These are phyloP conservation scores for Cyberlindnera maritima DNA, from an alignment of 805 yeast species.

Conservation along the genomic window DNA sequence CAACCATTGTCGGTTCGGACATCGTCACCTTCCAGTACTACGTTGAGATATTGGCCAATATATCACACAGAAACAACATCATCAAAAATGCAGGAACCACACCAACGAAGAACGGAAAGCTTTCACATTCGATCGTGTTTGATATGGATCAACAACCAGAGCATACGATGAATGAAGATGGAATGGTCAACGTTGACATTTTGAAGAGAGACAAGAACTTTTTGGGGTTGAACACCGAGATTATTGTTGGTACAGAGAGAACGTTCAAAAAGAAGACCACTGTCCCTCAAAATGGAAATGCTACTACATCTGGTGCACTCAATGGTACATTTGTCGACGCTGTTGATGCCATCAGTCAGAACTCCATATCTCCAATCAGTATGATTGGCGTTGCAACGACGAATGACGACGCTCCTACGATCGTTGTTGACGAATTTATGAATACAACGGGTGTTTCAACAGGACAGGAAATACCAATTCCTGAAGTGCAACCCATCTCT, in stretches of 20 bases:
- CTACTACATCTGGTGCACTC: neutral
- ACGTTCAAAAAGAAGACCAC: slow-evolving; percentile 13
- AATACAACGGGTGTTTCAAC: slow-evolving; percentile 5
- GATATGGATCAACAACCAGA: slow-evolving; percentile 26
- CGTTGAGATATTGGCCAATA: slow-evolving; percentile 77
- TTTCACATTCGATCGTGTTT: slow-evolving; percentile 25
- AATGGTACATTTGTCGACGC: neutral
- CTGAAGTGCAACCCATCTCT: slow-evolving; percentile 28
- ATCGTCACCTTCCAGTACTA: slow-evolving; percentile 81
- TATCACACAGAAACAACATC: slow-evolving; percentile 56
- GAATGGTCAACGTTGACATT: slow-evolving; percentile 75
- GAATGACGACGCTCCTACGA: neutral
- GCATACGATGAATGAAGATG: slow-evolving; percentile 25
- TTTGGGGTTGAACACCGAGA: slow-evolving; percentile 75
- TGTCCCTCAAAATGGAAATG: neutral
- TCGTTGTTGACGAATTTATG: neutral
- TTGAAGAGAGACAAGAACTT: slow-evolving; percentile 75
- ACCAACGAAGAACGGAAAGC: slow-evolving; percentile 26
- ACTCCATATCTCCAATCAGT: slow-evolving; percentile 27
- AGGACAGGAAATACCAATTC: slow-evolving; percentile 11
- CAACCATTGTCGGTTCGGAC: slow-evolving; percentile 71
- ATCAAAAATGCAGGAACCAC: slow-evolving; percentile 18
- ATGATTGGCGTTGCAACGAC: slow-evolving; percentile 11
- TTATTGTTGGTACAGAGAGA: slow-evolving; percentile 77
- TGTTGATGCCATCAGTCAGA: slow-evolving; percentile 20